Conservation (phyloP, 1,284 basidiomycete genomes). For the Exsudoporus floridanus region DNA sequence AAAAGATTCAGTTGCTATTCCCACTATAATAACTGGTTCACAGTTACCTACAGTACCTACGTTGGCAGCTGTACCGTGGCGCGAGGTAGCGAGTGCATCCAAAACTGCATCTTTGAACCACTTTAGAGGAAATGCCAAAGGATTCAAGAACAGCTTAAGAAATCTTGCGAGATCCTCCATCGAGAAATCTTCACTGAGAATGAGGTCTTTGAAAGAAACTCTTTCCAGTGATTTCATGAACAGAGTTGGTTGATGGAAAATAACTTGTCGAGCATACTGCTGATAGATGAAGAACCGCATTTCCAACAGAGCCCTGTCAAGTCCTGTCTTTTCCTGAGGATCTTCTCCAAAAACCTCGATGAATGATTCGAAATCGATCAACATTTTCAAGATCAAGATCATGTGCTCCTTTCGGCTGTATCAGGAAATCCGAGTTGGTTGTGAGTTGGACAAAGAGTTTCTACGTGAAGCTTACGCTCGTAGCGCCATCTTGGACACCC, state of each 20-base stretch:
- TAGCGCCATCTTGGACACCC: conserved; percentile 28
- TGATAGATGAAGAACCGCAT: conserved; percentile 2
- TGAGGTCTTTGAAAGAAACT: conserved; percentile 34
- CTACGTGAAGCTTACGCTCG: conserved; percentile 16
- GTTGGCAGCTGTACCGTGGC: conserved; percentile 13
- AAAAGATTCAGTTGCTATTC: not conserved
- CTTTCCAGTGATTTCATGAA: conserved; percentile 29
- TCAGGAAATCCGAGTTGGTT: not conserved
- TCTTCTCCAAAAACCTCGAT: not conserved
- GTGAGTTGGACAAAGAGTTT: not conserved
- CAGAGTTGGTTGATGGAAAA: conserved; percentile 31
- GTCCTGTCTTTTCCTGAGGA: not conserved
- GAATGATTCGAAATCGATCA: conserved; percentile 6
- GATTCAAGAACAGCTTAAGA: not conserved
- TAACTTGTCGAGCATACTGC: conserved; percentile 29
- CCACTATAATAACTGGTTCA: too few relatives aligned
- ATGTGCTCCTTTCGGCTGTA: conserved; percentile 11
- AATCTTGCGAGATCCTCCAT: conserved; percentile 25
- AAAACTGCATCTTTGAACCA: conserved; percentile 35
- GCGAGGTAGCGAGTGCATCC: conserved; percentile 29
- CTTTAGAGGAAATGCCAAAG: conserved; percentile 14
- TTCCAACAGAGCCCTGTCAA: not conserved
- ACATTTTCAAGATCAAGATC: not conserved
- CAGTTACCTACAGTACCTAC: conserved; percentile 12
- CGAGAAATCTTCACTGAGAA: conserved; percentile 31